These are phyloP conservation scores for Turnera subulata DNA, from an alignment of 345 rosid species.

Conservation along the genomic window DNA sequence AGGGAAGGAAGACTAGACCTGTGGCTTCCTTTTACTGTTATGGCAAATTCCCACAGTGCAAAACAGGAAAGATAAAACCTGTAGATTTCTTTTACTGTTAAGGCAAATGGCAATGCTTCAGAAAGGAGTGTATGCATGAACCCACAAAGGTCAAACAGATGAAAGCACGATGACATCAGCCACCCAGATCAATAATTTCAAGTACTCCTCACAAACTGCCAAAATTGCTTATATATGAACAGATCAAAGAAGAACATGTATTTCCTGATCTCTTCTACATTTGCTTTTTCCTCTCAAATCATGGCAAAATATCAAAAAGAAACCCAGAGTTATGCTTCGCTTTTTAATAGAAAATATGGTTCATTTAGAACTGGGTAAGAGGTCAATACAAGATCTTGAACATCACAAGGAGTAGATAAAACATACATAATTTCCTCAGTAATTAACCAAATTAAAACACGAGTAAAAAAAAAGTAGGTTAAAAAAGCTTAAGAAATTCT, in stretches of 20 bases:
- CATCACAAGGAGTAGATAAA: too few relatives aligned
- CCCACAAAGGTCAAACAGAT: constrained; percentile 19
- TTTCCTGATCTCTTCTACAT: constrained; percentile 2
- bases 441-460: neutral
- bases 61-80: constrained; percentile 18
- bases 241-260: neutral
- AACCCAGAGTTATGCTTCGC: neutral
- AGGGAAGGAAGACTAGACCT: constrained; percentile 18
- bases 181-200: too few relatives aligned
- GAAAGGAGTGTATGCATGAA: constrained; percentile 30
- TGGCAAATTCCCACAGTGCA: constrained; percentile 10
- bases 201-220: too few relatives aligned
- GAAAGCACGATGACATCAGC: too few relatives aligned
- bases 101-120: constrained; percentile 23
- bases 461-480: constrained; percentile 1
- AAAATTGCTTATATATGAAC: neutral
- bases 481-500: neutral
- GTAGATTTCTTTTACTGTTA: constrained; percentile 14
- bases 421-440: too few relatives aligned
- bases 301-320: neutral
- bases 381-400: too few relatives aligned
- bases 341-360: neutral
- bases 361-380: too few relatives aligned
- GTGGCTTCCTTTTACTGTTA: constrained; percentile 13
- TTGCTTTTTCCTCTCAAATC: neutral